Evolutionary conservation across 2,329 filamentous ascomycete genomes (phyloP), one percentile per base, ranked within the genome.

Genomic region (Hymenoscyphus salicellus): DNA sequence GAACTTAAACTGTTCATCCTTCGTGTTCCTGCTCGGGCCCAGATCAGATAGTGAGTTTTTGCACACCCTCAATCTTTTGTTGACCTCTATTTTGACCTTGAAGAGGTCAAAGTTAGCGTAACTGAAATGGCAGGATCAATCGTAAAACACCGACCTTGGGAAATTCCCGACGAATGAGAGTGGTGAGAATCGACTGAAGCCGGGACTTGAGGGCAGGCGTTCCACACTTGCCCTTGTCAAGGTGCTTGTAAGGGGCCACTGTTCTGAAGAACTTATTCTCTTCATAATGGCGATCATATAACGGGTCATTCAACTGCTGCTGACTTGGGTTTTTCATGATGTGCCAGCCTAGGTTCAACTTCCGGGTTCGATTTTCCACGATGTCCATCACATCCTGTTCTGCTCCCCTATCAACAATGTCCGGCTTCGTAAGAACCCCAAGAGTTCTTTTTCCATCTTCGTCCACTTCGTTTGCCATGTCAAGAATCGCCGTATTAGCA

Each of bases 371-470:
- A n/a, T n/a, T n/a, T 49, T 49, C 43, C 2, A 49, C n/a, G 4
- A 49, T n/a, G 43, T 49, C n/a, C 43, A 49, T 49, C 8, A 49
- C 43, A 49, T 6, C n/a, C 17, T 30, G 6, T 32, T 62, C 60
- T 30, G 60, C 60, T 10, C 60, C 60, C n/a, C 32, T 57, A 14
- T 62, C 60, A 6, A 62, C 60, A 32, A 62, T 33, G n/a, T 62
- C 60, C 4, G 60, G 60, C 66, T 88, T 89, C 0, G 86, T 89
- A 0, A 88, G 74, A 1, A 82, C 76, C 1, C 78, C 78, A 0
- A 82, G 63, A 0, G 79, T 82, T 56, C 79, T 70, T 30, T 73
- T 63, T 1, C 78, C 77, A 8, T 69, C 63, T 0, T 65, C 65
- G 63, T 82, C 79, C 20, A 69, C 65, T 55, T 66, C 68, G 59